A percentile compares a stretch with the other conserved stretches of the same genome.
phyloP scores from a whole-genome alignment of 2,329 filamentous ascomycete species.

The Macrophomina tecta region DNA sequence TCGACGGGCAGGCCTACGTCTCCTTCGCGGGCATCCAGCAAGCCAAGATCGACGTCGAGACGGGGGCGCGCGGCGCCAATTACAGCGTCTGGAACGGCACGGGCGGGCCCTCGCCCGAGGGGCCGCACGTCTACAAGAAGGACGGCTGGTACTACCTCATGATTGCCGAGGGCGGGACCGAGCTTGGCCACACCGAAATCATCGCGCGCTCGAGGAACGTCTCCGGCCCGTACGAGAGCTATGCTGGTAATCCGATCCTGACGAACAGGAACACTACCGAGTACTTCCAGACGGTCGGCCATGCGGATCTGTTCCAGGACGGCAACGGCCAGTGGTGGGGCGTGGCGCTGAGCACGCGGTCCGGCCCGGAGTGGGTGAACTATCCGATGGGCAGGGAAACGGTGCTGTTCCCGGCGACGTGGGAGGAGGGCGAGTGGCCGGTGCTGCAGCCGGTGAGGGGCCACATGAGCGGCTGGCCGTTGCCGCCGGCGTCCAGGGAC shows the following conservation, averaged over 20 bases:
- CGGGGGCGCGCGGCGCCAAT: slow-evolving; percentile 31
- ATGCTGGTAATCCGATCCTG: slow-evolving; percentile 36
- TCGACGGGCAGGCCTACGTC: neutral
- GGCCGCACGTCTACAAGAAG: slow-evolving; percentile 40
- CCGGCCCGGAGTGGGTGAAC: slow-evolving; percentile 43
- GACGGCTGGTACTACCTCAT: slow-evolving; percentile 42
- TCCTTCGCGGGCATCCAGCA: slow-evolving; percentile 40
- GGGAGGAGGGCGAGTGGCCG: slow-evolving; percentile 50
- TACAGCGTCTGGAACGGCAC: slow-evolving; percentile 46
- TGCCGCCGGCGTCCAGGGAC: slow-evolving; percentile 45
- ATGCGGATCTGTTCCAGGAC: slow-evolving; percentile 64
- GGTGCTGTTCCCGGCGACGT: slow-evolving; percentile 57
- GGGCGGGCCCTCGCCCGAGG: slow-evolving; percentile 39
- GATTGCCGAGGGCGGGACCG: slow-evolving; percentile 35
- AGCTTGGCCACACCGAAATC: slow-evolving; percentile 35
- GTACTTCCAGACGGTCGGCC: slow-evolving; percentile 60
- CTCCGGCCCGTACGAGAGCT: slow-evolving; percentile 35
- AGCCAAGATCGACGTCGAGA: slow-evolving; percentile 41
- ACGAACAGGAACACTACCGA: slow-evolving; percentile 37
- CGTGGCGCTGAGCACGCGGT: slow-evolving; percentile 43
- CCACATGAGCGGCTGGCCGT: slow-evolving; percentile 50
- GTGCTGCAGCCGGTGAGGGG: slow-evolving; percentile 51
- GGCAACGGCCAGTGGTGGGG: slow-evolving; percentile 58
- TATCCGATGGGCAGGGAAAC: slow-evolving; percentile 61
- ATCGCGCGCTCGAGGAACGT: slow-evolving; percentile 39